Conservation (phyloP, 2,329 filamentous ascomycete genomes). For the Didymella pinodella region DNA sequence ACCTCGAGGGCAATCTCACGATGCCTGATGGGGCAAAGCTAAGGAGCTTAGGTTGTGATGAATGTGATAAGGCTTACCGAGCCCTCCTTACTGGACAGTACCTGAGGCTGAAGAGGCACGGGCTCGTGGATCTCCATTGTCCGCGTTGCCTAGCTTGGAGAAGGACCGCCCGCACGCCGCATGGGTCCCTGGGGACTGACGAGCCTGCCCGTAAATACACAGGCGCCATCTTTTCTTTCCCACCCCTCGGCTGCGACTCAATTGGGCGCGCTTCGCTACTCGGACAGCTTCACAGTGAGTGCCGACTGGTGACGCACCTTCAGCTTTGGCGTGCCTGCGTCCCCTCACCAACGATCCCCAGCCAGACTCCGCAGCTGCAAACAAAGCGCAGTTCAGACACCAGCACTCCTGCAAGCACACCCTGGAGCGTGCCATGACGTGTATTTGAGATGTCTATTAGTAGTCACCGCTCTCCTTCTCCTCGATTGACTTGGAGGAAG, state of each 20-base stretch:
- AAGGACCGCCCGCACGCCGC: slow-evolving; percentile 2
- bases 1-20: neutral
- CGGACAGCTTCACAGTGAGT: neutral
- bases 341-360: slow-evolving; percentile 29
- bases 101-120: slow-evolving; percentile 21
- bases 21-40: slow-evolving; percentile 9
- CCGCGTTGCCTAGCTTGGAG: neutral
- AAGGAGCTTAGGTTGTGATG: slow-evolving; percentile 8
- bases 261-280: neutral
- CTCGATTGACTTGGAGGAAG: slow-evolving; percentile 39
- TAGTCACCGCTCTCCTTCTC: slow-evolving; percentile 33
- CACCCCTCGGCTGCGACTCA: slow-evolving; percentile 6
- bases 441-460: slow-evolving; percentile 36
- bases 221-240: slow-evolving; percentile 17
- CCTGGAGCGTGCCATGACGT: slow-evolving; percentile 37
- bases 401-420: slow-evolving; percentile 11
- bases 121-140: slow-evolving; percentile 14
- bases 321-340: slow-evolving; percentile 11
- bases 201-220: neutral
- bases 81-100: slow-evolving; percentile 13
- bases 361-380: neutral
- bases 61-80: slow-evolving; percentile 15
- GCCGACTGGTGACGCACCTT: slow-evolving; percentile 6
- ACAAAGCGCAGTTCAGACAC: slow-evolving; percentile 1
- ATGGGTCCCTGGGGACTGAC: slow-evolving; percentile 13